These are phyloP conservation scores for Gnomoniopsis smithogilvyi DNA, from an alignment of 2,329 filamentous ascomycete genomes.

Conservation along the genomic window DNA sequence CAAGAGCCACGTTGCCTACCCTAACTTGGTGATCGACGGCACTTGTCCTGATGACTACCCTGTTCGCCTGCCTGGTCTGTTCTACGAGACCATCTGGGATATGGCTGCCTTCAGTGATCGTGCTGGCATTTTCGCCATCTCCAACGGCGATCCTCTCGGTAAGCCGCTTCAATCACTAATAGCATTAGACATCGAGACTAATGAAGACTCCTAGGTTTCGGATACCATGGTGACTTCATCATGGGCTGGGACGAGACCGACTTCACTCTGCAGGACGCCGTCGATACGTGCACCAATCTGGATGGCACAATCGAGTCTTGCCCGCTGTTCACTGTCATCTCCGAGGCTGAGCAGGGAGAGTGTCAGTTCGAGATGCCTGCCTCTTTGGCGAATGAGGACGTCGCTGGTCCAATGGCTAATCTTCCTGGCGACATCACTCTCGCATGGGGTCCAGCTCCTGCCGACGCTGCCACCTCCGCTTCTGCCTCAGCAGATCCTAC, in stretches of 20 bases:
- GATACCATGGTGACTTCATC: constrained; percentile 79
- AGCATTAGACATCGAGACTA: not conserved
- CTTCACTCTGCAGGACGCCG: constrained; percentile 64
- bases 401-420: constrained; percentile 47
- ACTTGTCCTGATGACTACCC: constrained; percentile 68
- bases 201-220: constrained; percentile 50
- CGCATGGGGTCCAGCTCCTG: constrained; percentile 29
- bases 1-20: constrained; percentile 72
- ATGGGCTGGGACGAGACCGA: constrained; percentile 66
- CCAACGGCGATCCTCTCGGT: constrained; percentile 77
- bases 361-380: constrained; percentile 63
- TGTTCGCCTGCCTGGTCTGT: constrained; percentile 67
- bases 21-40: constrained; percentile 71
- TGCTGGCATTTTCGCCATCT: constrained; percentile 68
- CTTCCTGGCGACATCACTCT: constrained; percentile 65
- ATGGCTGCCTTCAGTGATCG: constrained; percentile 62
- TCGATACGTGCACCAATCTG: constrained; percentile 69
- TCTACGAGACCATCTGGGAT: constrained; percentile 84
- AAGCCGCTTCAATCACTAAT: constrained; percentile 24
- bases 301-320: constrained; percentile 73
- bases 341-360: constrained; percentile 45
- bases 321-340: constrained; percentile 68
- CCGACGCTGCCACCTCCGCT: constrained; percentile 11
- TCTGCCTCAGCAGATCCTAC: constrained; percentile 17
- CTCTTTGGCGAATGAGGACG: constrained; percentile 56